A percentile compares a stretch with the other conserved stretches of the same genome.
phyloP scores from a whole-genome alignment of 768 basidiomycete genomes.

The Cyclocybe cylindracea region DNA sequence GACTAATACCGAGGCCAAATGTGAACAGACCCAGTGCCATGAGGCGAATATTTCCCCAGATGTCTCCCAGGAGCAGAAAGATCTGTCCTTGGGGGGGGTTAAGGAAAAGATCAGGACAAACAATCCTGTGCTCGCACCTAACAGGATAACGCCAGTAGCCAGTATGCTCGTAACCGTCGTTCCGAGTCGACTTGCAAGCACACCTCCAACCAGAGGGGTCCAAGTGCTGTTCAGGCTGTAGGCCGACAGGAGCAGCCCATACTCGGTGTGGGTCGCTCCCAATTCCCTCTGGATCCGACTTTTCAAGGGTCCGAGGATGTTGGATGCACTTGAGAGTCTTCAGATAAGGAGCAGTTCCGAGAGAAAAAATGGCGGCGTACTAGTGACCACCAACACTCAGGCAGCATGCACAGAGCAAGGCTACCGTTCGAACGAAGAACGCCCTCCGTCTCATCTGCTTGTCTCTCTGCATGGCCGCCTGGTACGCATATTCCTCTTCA shows the following conservation, averaged over 20 bases:
- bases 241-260: slow-evolving; percentile 75
- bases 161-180: slow-evolving; percentile 72
- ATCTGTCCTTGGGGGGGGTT: slow-evolving; percentile 49
- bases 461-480: too few species aligned
- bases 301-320: slow-evolving; percentile 80
- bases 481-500: neutral
- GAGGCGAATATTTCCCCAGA: slow-evolving; percentile 55
- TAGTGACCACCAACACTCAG: slow-evolving; percentile 80
- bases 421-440: slow-evolving; percentile 55
- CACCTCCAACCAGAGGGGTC: slow-evolving; percentile 78
- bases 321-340: slow-evolving; percentile 51
- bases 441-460: slow-evolving; percentile 27
- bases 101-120: neutral
- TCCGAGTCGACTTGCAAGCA: slow-evolving; percentile 70
- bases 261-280: slow-evolving; percentile 76
- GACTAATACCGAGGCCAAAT: slow-evolving; percentile 79
- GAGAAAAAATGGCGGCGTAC: slow-evolving; percentile 37
- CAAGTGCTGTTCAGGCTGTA: slow-evolving; percentile 71
- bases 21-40: slow-evolving; percentile 80
- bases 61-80: slow-evolving; percentile 67
- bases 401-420: slow-evolving; percentile 71
- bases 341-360: neutral
- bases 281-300: slow-evolving; percentile 67
- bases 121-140: slow-evolving; percentile 36
- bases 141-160: slow-evolving; percentile 72